Evolutionary conservation across 257 asterid species (phyloP), one percentile per base, ranked within the genome.

Genomic region (Lycium ferocissimum): DNA sequence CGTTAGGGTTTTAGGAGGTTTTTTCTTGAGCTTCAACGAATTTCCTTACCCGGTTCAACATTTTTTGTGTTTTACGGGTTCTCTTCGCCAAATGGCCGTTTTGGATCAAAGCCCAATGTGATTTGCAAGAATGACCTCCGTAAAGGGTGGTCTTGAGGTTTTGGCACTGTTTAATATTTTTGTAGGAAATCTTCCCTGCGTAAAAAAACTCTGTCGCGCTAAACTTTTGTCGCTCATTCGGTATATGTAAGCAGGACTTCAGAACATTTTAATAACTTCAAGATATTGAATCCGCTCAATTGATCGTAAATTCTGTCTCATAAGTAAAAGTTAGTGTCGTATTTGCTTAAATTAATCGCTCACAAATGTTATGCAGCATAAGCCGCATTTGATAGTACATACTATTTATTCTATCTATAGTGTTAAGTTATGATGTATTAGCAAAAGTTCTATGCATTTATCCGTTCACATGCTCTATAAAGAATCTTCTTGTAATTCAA

Each of bases 1-100:
- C 3, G 43, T 7, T 53, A 78, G 82, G 82, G 49, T 76, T 76
- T 76, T 47, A 75, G 4, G 61, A 49, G 81, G 81, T 75, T 76
- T 76, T 26, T 26, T 76, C 47, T 76, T 51, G 26, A 53, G 47
- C 65, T 76, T 51, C 2, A 12, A 3, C 4, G 43, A 75, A 20
- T 75, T 12, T 75, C 61, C 38, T 75, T 2, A 22, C 38, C 38
- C 43, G 17, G n/a, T 20, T 73, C 81, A 73, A 20, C 81, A 20
- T 26, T 26, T 26, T 38, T 22, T 40, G 3, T 40, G 11, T 53
- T 72, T 70, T 38, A 18, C 54, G 15, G 54, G 4, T 54, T 15
- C 15, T 15, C 15, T 11, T 54, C 18, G 5, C 5, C 15, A 12
- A 54, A 54, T 11, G 75, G 22, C 75, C 75, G 11, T n/a, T 38